Conservation (phyloP, 257 asterid species). For the Schizonepeta tenuifolia region DNA sequence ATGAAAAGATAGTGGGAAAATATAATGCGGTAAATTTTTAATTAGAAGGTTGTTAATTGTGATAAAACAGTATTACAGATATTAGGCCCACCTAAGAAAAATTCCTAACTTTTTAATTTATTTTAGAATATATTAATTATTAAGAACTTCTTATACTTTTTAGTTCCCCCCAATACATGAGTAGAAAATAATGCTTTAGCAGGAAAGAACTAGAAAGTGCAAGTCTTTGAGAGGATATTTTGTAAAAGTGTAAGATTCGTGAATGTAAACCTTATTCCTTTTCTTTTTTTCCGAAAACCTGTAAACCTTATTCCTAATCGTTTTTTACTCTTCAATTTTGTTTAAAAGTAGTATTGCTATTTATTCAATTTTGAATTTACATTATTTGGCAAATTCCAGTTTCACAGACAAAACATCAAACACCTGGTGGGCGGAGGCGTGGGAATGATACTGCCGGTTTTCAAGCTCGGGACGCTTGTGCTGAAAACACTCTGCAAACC, state of each 20-base stretch:
- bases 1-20: too few species aligned
- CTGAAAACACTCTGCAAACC: conserved; percentile 80
- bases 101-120: too few species aligned
- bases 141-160: too few species aligned
- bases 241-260: background rate
- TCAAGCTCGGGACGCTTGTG: conserved; percentile 84
- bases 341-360: background rate
- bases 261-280: background rate
- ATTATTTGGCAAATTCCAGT: background rate
- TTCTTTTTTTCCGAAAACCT: background rate
- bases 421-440: conserved; percentile 6
- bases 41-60: too few species aligned
- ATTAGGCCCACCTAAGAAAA: too few species aligned
- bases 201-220: too few species aligned
- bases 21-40: too few species aligned
- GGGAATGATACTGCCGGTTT: conserved; percentile 71
- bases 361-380: background rate
- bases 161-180: too few species aligned
- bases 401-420: conserved; percentile 24
- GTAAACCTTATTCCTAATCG: background rate
- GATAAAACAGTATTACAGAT: too few species aligned
- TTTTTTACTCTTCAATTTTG: too few species aligned
- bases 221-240: too few species aligned
- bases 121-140: too few species aligned
- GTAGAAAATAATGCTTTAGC: background rate